Conservation (phyloP, 768 basidiomycete genomes). For the Lactarius hatsudake region DNA sequence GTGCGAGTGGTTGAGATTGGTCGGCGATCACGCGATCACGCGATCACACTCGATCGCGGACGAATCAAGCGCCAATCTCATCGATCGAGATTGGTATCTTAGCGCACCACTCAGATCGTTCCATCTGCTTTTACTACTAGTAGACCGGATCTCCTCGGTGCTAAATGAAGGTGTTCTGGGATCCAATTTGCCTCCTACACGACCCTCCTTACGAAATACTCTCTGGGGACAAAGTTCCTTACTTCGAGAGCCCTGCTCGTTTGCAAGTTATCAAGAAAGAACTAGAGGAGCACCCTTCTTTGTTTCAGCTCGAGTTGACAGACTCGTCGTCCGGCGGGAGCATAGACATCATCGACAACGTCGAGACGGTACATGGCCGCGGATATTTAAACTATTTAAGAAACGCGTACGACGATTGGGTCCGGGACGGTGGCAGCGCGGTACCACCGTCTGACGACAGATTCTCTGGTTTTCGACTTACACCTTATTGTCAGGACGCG, state of each 20-base stretch:
- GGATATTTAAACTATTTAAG: conserved; percentile 33
- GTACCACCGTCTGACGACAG: conserved; percentile 11
- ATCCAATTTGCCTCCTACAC: conserved; percentile 30
- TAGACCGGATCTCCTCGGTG: neutral
- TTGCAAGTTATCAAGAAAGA: conserved; percentile 29
- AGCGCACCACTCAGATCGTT: neutral
- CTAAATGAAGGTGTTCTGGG: conserved; percentile 30
- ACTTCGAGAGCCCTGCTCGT: conserved; percentile 35
- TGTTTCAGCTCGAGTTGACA: conserved; percentile 24
- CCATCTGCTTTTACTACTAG: neutral
- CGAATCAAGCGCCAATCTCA: neutral
- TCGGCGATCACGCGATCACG: too few species aligned
- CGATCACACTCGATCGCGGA: neutral
- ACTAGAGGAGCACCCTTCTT: conserved; percentile 17
- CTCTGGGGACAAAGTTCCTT: conserved; percentile 31
- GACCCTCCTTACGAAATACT: conserved; percentile 36
- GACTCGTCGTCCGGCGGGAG: neutral
- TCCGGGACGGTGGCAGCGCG: conserved; percentile 32
- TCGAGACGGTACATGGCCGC: conserved; percentile 30
- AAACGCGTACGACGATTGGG: conserved; percentile 34
- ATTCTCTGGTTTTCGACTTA: neutral
- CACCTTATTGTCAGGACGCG: conserved; percentile 15
- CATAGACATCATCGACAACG: conserved; percentile 10
- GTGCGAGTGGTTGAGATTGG: too few species aligned
- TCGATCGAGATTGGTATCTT: neutral